phyloP scores from a whole-genome alignment of 2,329 filamentous ascomycete species.

The Xylariales sp. region DNA sequence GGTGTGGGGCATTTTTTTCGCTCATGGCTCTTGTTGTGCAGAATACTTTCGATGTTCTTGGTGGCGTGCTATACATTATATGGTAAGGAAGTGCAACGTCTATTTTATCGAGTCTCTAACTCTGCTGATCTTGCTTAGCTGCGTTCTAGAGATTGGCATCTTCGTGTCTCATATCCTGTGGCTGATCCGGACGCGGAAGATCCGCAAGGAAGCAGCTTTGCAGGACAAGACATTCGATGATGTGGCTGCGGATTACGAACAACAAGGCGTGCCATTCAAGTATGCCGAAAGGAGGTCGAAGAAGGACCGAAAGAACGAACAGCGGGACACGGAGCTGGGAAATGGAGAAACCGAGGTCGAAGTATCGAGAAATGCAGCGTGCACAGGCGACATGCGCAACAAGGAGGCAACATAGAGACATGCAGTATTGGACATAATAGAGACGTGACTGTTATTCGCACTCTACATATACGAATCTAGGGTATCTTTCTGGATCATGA shows the following conservation, averaged over 20 bases:
- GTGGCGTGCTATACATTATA: slow-evolving; percentile 55
- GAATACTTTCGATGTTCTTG: slow-evolving; percentile 56
- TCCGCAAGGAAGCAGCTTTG: slow-evolving; percentile 47
- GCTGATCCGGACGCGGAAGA: slow-evolving; percentile 48
- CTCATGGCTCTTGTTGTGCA: slow-evolving; percentile 59
- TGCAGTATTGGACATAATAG: no score
- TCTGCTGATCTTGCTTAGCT: no score
- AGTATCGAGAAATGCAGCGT: not conserved
- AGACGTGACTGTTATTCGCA: no score
- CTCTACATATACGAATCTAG: no score
- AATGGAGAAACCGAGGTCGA: not conserved
- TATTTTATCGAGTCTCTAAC: no score
- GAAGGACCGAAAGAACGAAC: not conserved
- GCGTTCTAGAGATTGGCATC: slow-evolving; percentile 55
- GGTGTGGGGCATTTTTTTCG: slow-evolving; percentile 57
- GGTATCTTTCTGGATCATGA: no score
- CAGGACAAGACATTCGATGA: slow-evolving; percentile 53
- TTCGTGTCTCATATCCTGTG: slow-evolving; percentile 56
- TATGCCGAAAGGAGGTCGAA: slow-evolving; percentile 29
- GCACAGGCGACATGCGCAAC: no score
- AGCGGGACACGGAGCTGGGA: not conserved
- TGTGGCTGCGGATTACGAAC: slow-evolving; percentile 32
- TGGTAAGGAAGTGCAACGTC: slow-evolving; percentile 39
- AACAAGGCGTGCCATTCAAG: slow-evolving; percentile 26
- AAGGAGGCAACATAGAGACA: no score